These are phyloP conservation scores for Boletellus sp. DNA, from an alignment of 768 basidiomycete species.

Conservation along the genomic window DNA sequence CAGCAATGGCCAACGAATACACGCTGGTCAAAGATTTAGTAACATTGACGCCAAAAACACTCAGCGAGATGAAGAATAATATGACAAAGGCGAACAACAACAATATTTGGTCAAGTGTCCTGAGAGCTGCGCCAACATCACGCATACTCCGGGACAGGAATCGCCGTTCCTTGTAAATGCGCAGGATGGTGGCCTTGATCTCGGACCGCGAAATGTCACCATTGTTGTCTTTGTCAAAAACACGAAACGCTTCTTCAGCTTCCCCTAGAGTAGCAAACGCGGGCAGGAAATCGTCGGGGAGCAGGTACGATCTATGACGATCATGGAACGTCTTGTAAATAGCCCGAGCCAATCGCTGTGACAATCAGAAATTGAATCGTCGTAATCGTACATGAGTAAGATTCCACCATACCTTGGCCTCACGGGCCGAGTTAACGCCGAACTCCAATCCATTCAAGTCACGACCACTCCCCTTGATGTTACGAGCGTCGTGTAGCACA, in stretches of 20 bases:
- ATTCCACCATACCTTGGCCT: conserved; percentile 54
- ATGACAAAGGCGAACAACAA: conserved; percentile 60
- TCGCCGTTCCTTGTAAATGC: conserved; percentile 75
- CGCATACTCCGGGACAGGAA: conserved; percentile 74
- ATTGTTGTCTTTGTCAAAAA: conserved; percentile 75
- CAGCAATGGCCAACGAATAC: conserved; percentile 68
- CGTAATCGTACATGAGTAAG: background rate
- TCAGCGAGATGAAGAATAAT: conserved; percentile 69
- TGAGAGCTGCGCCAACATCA: conserved; percentile 66
- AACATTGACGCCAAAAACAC: conserved; percentile 66
- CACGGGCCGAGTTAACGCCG: conserved; percentile 53
- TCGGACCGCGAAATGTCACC: conserved; percentile 75
- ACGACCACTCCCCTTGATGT: conserved; percentile 51
- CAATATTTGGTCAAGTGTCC: conserved; percentile 60
- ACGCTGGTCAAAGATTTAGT: conserved; percentile 65
- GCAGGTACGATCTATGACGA: conserved; percentile 54
- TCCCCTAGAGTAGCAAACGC: conserved; percentile 57
- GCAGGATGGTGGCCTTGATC: conserved; percentile 64
- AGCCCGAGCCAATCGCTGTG: conserved; percentile 61
- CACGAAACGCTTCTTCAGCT: conserved; percentile 65
- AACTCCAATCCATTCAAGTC: conserved; percentile 43
- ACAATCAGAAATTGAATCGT: background rate
- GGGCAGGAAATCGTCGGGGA: conserved; percentile 66
- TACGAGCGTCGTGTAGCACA: conserved; percentile 72
- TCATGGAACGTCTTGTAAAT: conserved; percentile 61